Base-by-base conservation (phyloP, 441 rosid species). In the Populus hybrid region DNA sequence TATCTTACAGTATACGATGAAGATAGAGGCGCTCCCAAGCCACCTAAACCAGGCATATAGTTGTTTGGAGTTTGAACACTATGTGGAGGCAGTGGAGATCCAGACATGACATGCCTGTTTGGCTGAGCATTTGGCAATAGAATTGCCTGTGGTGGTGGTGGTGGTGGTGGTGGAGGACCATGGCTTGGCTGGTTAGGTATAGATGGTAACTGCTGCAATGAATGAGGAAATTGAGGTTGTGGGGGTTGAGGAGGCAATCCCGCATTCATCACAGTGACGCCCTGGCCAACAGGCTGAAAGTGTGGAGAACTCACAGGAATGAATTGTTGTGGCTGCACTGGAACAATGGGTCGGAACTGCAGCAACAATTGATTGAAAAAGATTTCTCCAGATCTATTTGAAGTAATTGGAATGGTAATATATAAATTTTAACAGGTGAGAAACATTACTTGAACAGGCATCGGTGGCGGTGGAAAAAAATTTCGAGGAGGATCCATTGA, bases 191-290 rank as follows among this genome's bases (percentile, higher is more conserved):
- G 97, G 77, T 83, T 89, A 50, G 93, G 90, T 80, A 92, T 91
- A 57, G 87, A 85, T 75, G 90, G 89, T 14, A 89, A 78, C 74
- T 87, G 94, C 83, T 86, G 97, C 90, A 90, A 77, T 65, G 88
- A 38, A 70, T 81, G 94, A 74, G 90, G 82, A 85, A 85, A 85
- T 75, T 88, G 97, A 68, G 89, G 87, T 67, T 84, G 94, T 73
- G 72, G 90, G 71, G 90, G 82, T 77, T 88, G 92, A 82, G 94
- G 75, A 84, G 96, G 89, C 81, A 87, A 87, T 65, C 97, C 98
- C 66, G 84, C 63, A 84, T 87, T 88, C 91, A 90, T 87, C 72
- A 79, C 38, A 67, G 90, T 69, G 77, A 84, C 87, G 72, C 91
- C 89, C 80, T 86, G 85, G 70, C 86, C 88, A 86, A 75, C 84